Conservation (phyloP, 2,329 filamentous ascomycete genomes). For the Coniochaeta pulveracea region DNA sequence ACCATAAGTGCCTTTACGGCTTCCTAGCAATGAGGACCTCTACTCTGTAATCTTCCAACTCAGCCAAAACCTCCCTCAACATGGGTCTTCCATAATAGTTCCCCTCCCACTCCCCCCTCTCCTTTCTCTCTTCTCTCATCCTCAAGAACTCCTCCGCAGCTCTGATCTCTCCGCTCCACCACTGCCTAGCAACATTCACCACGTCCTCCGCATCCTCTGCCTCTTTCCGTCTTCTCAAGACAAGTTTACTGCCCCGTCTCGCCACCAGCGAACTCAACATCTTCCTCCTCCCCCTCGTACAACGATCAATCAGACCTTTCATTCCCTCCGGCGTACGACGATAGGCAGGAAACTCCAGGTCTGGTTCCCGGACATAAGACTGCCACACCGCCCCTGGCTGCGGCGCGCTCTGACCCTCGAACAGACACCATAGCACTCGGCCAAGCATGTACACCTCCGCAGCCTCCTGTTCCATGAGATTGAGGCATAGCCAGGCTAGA, state of each 20-base stretch:
- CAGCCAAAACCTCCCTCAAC: slow-evolving; percentile 28
- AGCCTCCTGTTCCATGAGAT: slow-evolving; percentile 37
- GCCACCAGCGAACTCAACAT: slow-evolving; percentile 32
- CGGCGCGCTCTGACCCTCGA: slow-evolving; percentile 47
- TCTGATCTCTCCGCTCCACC: slow-evolving; percentile 37
- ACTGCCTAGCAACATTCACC: slow-evolving; percentile 22
- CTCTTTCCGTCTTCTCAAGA: slow-evolving; percentile 22
- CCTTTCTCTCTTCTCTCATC: slow-evolving; percentile 24
- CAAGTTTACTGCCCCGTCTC: slow-evolving; percentile 31
- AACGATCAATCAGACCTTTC: slow-evolving; percentile 35
- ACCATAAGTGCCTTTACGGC: no score
- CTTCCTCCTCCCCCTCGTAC: slow-evolving; percentile 34
- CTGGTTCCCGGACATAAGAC: slow-evolving; percentile 44
- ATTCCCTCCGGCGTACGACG: slow-evolving; percentile 31
- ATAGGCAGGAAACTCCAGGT: slow-evolving; percentile 44
- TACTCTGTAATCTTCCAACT: slow-evolving; percentile 12
- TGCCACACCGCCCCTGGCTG: slow-evolving; percentile 46
- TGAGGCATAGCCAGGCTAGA: slow-evolving; percentile 43
- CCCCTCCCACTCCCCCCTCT: slow-evolving; percentile 31
- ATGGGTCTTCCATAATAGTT: slow-evolving; percentile 39
- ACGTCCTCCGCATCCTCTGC: slow-evolving; percentile 22
- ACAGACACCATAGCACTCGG: slow-evolving; percentile 50
- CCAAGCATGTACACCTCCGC: slow-evolving; percentile 54
- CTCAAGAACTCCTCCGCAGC: slow-evolving; percentile 35
- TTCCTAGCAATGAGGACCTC: no score